These are phyloP conservation scores for Licmophora abbreviata DNA, from an alignment of 108 stramenopile species.

Conservation along the genomic window DNA sequence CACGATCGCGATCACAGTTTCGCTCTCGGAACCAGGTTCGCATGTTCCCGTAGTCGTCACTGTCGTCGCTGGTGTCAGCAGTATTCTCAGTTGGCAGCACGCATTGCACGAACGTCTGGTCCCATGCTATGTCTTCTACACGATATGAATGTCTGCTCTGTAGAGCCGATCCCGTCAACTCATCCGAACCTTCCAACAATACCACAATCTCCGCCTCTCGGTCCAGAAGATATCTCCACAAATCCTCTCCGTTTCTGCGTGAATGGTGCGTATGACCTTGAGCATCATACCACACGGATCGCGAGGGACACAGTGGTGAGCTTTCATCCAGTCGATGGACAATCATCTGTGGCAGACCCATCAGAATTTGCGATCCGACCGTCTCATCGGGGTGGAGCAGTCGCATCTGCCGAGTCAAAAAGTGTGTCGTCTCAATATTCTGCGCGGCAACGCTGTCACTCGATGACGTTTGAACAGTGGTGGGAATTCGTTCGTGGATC, in stretches of 20 bases:
- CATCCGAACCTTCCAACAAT: conserved; percentile 92
- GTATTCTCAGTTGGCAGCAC: conserved; percentile 36
- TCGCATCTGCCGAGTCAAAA: conserved; percentile 65
- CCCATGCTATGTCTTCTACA: conserved; percentile 69
- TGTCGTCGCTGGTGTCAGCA: not conserved
- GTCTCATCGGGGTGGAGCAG: conserved; percentile 49
- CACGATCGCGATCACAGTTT: not conserved
- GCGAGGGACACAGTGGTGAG: conserved; percentile 75
- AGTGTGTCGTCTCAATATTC: conserved; percentile 46
- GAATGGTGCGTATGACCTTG: conserved; percentile 25
- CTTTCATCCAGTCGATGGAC: conserved; percentile 85
- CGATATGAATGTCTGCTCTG: conserved; percentile 94
- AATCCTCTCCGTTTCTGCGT: conserved; percentile 41
- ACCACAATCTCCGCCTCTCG: conserved; percentile 89
- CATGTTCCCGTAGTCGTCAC: conserved; percentile 7
- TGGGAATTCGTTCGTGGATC: conserved; percentile 62
- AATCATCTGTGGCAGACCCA: conserved; percentile 90
- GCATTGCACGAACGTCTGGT: conserved; percentile 84
- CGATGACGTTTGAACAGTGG: not conserved
- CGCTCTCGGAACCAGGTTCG: not conserved
- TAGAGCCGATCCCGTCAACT: conserved; percentile 73
- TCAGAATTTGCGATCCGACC: conserved; percentile 66
- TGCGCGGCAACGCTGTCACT: conserved; percentile 2
- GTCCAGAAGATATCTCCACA: conserved; percentile 66
- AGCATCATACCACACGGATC: conserved; percentile 65